Evolutionary conservation across 1,284 basidiomycete species (phyloP).

Genomic region (Polyporus tsugae): DNA sequence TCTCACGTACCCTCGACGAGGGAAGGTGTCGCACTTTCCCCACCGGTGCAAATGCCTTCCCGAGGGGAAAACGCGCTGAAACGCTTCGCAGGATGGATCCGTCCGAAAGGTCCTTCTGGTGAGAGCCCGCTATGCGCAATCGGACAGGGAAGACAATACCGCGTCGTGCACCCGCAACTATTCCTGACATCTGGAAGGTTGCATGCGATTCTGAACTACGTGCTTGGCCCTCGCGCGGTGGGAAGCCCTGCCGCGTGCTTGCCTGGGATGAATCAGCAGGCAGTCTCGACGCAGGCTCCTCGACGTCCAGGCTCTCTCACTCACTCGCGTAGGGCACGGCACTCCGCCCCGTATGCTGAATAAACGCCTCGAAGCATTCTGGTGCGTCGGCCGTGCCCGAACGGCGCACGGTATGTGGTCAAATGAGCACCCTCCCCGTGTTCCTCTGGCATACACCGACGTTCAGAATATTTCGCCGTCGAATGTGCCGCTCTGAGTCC

Average conservation of each 20-base stretch:
- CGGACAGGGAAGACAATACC: slow-evolving; percentile 7
- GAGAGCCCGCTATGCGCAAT: slow-evolving; percentile 7
- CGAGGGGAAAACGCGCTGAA: slow-evolving; percentile 5
- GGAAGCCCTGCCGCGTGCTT: not conserved
- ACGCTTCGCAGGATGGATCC: slow-evolving; percentile 2
- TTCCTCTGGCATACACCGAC: not conserved
- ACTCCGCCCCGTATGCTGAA: not conserved
- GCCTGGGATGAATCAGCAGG: not conserved
- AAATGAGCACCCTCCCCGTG: not conserved
- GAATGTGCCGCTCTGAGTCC: not conserved
- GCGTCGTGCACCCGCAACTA: not conserved
- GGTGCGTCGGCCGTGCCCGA: not conserved
- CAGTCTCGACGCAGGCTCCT: not conserved
- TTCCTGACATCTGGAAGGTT: not conserved
- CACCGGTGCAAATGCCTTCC: not conserved
- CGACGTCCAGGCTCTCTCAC: not conserved
- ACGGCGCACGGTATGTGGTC: slow-evolving; percentile 2
- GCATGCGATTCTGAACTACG: not conserved
- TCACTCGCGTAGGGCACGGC: not conserved
- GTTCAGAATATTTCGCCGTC: not conserved
- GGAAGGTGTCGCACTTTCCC: not conserved
- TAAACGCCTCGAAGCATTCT: not conserved
- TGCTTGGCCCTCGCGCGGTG: not conserved
- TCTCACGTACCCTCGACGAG: not conserved
- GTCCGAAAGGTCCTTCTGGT: slow-evolving; percentile 2